Base-by-base conservation (phyloP, 176 grass and related monocot genomes). In the Paspalum vaginatum region DNA sequence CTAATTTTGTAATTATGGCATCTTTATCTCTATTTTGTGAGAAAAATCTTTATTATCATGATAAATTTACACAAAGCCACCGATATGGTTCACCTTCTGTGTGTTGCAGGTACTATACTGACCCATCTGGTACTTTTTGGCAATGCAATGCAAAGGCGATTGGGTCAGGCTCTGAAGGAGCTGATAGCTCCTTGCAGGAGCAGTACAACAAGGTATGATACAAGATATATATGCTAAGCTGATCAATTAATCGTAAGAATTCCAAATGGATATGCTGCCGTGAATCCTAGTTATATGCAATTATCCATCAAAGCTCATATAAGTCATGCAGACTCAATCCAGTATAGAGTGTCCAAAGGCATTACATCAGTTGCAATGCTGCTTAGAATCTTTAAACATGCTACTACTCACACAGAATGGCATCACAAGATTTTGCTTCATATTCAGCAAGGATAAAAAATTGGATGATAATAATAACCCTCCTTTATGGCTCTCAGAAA, bases 121-220 rank as follows among this genome's bases (percentile, higher is more conserved):
- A 99, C 74, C 97, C 97, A 50, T 99, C 97, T 80, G 88, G 93
- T 25, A 99, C 93, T 22, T 96, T 99, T 64, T 99, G 97, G 97
- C 87, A 90, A 54, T 99, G 93, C 88, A 93, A 91, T 17, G 97
- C 97, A 45, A 99, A 99, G 84, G 93, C 97, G 61, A 99, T 96
- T 73, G 93, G 93, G 58, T 99, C 91, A 42, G 97, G 97, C 41
- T 99, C 97, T 86, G 93, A 99, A 95, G 92, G 92, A 76, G 97
- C 97, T 90, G 92, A 99, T 81, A 93, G 88, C 62, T 96, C 97
- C 48, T 90, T 99, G 49, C 97, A 99, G 73, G 97, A 99, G 80
- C 93, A 90, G 69, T 99, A 95, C 74, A 96, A 93, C 74, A 96
- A 96, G 90, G 97, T 98, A 85, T 14, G 22, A 0, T 66, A 42